phyloP scores from a whole-genome alignment of 2,329 filamentous ascomycete species.

The Fusarium euwallaceae region DNA sequence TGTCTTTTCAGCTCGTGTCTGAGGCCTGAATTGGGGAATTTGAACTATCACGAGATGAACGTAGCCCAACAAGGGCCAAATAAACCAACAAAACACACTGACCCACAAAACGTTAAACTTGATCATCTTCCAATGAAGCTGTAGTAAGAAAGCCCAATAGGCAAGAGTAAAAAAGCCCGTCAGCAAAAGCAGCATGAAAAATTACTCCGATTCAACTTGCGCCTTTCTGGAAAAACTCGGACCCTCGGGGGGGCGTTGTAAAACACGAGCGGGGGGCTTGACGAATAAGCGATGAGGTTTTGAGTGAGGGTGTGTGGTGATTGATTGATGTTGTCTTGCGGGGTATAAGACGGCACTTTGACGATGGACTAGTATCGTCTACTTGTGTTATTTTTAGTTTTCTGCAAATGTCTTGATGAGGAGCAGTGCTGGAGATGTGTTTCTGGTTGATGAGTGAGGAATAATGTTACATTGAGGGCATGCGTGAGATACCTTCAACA shows the following conservation, averaged over 20 bases:
- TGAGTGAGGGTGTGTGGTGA: slow-evolving; percentile 3
- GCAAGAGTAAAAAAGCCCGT: not conserved
- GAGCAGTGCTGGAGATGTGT: too few relatives aligned
- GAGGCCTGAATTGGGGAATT: not conserved
- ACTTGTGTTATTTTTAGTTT: slow-evolving; percentile 21
- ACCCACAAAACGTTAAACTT: not conserved
- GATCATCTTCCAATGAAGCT: not conserved
- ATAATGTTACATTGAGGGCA: not conserved
- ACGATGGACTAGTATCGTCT: not conserved
- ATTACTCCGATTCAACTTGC: not conserved
- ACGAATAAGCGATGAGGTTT: slow-evolving; percentile 26
- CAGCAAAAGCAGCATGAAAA: not conserved
- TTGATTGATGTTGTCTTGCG: slow-evolving; percentile 7
- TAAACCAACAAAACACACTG: not conserved
- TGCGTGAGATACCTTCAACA: not conserved
- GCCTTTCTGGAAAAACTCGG: not conserved
- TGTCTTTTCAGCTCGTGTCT: not conserved
- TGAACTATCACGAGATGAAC: not conserved
- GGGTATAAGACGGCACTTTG: slow-evolving; percentile 15
- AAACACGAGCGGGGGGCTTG: slow-evolving; percentile 9
- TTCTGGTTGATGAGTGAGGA: not conserved
- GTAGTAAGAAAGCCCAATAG: not conserved
- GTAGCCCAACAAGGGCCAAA: not conserved
- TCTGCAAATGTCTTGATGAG: too few relatives aligned
- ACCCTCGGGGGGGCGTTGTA: not conserved